Evolutionary conservation across 306 rosid species (phyloP).

Genomic region (Arachis stenosperma): DNA sequence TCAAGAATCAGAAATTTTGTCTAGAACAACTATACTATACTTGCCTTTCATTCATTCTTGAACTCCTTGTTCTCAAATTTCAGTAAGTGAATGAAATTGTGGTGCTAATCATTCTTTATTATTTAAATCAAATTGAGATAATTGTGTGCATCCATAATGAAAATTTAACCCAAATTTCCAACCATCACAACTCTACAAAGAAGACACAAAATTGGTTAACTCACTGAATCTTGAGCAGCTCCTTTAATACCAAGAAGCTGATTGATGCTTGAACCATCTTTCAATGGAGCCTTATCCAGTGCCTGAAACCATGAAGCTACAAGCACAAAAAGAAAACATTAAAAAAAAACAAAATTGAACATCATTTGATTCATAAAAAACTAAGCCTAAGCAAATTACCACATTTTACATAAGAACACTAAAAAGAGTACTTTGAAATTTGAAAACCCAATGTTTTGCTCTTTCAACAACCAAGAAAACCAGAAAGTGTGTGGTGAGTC

Average conservation of each 20-base stretch:
- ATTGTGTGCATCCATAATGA: neutral
- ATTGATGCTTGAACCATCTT: conserved; percentile 51
- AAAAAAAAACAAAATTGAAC: neutral
- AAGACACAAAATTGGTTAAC: conserved; percentile 27
- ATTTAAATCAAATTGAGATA: neutral
- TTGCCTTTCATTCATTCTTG: no score
- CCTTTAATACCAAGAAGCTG: conserved; percentile 66
- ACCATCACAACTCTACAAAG: conserved; percentile 2
- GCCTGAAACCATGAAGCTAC: conserved; percentile 28
- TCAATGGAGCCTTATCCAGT: conserved; percentile 24
- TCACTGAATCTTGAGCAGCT: conserved; percentile 55
- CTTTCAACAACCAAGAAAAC: conserved; percentile 14
- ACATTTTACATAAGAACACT: conserved; percentile 29
- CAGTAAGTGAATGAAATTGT: neutral
- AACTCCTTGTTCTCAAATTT: no score
- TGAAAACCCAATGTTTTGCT: conserved; percentile 8
- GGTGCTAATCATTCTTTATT: neutral
- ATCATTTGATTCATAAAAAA: conserved; percentile 27
- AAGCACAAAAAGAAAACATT: no score
- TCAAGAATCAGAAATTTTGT: neutral
- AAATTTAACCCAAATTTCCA: neutral
- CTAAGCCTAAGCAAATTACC: conserved; percentile 21
- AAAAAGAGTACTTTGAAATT: conserved; percentile 27
- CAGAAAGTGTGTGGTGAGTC: conserved; percentile 34
- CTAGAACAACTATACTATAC: neutral